Base-by-base conservation (phyloP, 1,284 basidiomycete species). In the Leccinum insolens region DNA sequence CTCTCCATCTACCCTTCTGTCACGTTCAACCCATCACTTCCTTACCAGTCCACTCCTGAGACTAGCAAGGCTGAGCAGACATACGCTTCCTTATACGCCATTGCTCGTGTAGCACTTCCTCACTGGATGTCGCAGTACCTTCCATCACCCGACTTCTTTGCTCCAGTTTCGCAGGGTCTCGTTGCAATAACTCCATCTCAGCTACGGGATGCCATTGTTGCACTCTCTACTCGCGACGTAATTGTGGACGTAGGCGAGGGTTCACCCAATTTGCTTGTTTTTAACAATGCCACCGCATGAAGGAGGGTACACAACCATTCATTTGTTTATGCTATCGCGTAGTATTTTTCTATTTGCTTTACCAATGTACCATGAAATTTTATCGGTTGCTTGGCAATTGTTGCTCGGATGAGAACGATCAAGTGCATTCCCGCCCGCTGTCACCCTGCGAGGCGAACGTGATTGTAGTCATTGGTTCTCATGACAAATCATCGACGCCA, bases 1-100 rank as follows among this genome's bases (percentile, higher is more conserved):
- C 86, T 97, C 67, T 95, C 93, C 22, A 85, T 94, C 73, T 89
- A 93, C 80, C 90, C 90, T 17, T 86, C 87, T 11, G 77, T 81
- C 63, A 82, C 85, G 3, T 93, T 93, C 78, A 75, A 86, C 76
- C 86, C 88, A 14, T 73, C 76, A 12, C 70, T 86, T 68, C 79
- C 71, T 69, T 73, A 65, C 72, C 80, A 61, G 70, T 80, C 62
- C 58, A 57, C 65, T n/a, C 65, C 70, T 17, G 63, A 64, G 62
- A n/a, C 58, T 0, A 72, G 63, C 74, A 49, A 20, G 46, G 77
- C 68, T 67, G 74, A 71, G 69, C 75, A 67, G 67, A 74, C 72
- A 12, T 73, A 81, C 9, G 71, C 79, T 15, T 77, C 83, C 17
- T 71, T 87, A 52, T 92, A 92, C 72, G 77, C 84, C 20, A 64